A percentile compares a stretch with the other conserved stretches of the same genome.
Evolutionary conservation across 108 stramenopile species (phyloP).

Genomic region (Discostella pseudostelligera): DNA sequence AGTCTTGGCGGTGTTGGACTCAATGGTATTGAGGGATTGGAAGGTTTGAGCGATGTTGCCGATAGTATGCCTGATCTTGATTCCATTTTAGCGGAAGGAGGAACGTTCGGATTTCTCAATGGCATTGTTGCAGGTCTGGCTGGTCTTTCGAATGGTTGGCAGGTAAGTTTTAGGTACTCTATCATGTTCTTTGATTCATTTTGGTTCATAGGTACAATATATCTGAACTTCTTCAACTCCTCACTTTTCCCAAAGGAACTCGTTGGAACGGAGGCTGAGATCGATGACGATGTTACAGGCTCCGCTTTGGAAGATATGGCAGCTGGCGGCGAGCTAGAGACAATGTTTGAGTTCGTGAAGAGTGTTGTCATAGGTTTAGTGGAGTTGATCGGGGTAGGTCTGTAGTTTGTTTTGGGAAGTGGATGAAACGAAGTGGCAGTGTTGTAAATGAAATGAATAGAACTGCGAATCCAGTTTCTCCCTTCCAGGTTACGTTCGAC

Average conservation of each 20-base stretch:
- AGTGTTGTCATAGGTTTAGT: conserved; percentile 33
- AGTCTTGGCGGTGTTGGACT: conserved; percentile 12
- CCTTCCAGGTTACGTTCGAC: too few species aligned
- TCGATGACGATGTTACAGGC: conserved; percentile 31
- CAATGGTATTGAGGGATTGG: conserved; percentile 17
- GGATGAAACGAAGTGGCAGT: too few species aligned
- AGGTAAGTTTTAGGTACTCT: background rate
- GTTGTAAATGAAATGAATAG: too few species aligned
- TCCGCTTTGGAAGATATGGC: conserved; percentile 39
- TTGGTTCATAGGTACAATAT: too few species aligned
- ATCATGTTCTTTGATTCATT: background rate
- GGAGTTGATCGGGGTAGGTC: conserved; percentile 26
- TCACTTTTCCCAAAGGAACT: conserved; percentile 4
- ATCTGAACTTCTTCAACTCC: background rate
- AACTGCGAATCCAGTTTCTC: too few species aligned
- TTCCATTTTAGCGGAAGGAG: conserved; percentile 16
- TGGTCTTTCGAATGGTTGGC: conserved; percentile 26
- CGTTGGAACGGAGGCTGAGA: conserved; percentile 14
- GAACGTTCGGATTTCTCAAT: conserved; percentile 12
- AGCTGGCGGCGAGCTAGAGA: conserved; percentile 36
- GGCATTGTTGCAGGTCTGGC: conserved; percentile 33
- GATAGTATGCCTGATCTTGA: conserved; percentile 35
- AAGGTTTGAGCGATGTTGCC: conserved; percentile 20
- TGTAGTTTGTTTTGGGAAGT: too few species aligned
- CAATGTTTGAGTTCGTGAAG: conserved; percentile 27